Evolutionary conservation across 495 filamentous ascomycete species (phyloP).

Genomic region (Hypoxylon subgilvum): DNA sequence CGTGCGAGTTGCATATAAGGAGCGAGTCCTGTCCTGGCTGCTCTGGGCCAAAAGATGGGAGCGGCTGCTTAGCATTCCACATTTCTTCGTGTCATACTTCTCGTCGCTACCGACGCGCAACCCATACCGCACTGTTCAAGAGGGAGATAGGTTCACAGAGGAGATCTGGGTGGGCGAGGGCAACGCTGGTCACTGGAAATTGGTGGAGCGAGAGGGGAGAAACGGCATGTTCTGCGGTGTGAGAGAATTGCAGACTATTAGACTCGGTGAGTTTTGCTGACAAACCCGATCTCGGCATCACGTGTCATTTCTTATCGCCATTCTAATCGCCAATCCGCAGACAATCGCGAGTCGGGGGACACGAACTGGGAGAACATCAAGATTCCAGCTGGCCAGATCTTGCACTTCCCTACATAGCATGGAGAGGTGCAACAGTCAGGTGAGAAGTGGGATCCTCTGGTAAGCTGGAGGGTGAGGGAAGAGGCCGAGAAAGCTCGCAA

Average conservation of each 20-base stretch:
- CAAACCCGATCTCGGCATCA: neutral
- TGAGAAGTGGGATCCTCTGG: conserved; percentile 36
- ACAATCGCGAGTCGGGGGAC: conserved; percentile 27
- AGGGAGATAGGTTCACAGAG: conserved; percentile 60
- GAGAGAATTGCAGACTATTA: conserved; percentile 43
- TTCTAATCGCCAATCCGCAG: no score
- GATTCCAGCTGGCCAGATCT: conserved; percentile 38
- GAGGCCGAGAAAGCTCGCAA: conserved; percentile 33
- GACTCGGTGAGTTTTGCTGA: conserved; percentile 18
- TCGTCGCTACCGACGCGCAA: conserved; percentile 63
- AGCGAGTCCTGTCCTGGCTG: conserved; percentile 61
- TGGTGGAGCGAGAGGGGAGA: conserved; percentile 32
- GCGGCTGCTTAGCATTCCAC: conserved; percentile 60
- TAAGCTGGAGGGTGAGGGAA: conserved; percentile 31
- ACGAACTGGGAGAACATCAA: conserved; percentile 43
- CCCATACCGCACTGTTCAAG: conserved; percentile 60
- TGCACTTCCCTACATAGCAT: conserved; percentile 34
- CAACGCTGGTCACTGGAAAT: conserved; percentile 29
- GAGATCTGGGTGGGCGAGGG: conserved; percentile 55
- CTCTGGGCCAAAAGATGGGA: conserved; percentile 64
- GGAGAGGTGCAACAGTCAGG: conserved; percentile 34
- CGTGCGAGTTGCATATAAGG: conserved; percentile 70
- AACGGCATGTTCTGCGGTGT: conserved; percentile 46
- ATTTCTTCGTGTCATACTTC: conserved; percentile 60
- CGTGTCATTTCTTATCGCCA: conserved; percentile 3